Base-by-base conservation (phyloP, 805 yeast species). In the Komagataella phaffii region DNA sequence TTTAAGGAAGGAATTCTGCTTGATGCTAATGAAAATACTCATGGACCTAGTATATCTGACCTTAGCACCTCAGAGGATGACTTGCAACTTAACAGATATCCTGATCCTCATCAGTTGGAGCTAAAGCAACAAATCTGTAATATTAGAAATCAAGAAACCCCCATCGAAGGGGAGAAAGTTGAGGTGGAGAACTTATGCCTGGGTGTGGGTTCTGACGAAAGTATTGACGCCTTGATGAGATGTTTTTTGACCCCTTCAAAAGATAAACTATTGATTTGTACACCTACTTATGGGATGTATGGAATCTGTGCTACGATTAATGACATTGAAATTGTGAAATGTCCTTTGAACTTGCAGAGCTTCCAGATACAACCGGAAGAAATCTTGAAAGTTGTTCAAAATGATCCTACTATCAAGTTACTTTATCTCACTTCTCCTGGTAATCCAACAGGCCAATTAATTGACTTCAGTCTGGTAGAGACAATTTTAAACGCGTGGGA, bases 281-380 rank as follows among this genome's bases (percentile, higher is more conserved):
- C 98, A 2, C 98, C 99, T 46, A 93, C 99, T 0, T 93, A 93
- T 62, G 97, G 98, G 6, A 93, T 93, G 99, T 93, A 93, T 72
- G 70, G 85, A 3, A 90, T 93, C 40, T 85, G 96, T 62, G 95
- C 97, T 1, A 79, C 80, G 24, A 85, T 93, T 53, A 93, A 93
- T 62, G 98, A 93, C 60, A 86, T 91, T 7, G 87, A 74, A 24
- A 72, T 86, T 45, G 88, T 80, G 14, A 73, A 77, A 54, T 90
- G 88, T 17, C 90, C 95, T 7, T 75, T 90, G 44, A 78, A 80
- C 49, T 77, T 84, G 55, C 74, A 74, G 49, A 70, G 75, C n/a
- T 84, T 85, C 64, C 82, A 81, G 53, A 69, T 88, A 48, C 79
- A 84, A 55, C 70, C 79, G 3, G 78, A 74, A 0, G 72, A 69